phyloP scores from a whole-genome alignment of 257 asterid genomes.

The Buddleja alternifolia region DNA sequence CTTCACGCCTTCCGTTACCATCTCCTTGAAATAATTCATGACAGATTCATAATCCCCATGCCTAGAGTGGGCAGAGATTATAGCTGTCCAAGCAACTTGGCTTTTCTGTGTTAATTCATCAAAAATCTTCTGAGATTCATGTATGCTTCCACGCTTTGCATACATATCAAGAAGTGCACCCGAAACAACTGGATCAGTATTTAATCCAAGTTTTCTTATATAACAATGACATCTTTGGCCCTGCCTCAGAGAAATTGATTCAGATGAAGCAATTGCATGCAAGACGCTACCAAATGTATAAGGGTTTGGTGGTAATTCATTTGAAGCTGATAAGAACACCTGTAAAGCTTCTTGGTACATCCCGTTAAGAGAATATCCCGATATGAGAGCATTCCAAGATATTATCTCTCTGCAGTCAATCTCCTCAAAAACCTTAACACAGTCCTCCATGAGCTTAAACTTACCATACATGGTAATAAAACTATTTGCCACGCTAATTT shows the following conservation, averaged over 20 bases:
- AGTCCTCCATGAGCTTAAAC: conserved; percentile 55
- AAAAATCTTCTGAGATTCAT: conserved; percentile 69
- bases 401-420: conserved; percentile 57
- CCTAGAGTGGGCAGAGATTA: conserved; percentile 83
- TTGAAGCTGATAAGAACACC: conserved; percentile 49
- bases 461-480: conserved; percentile 92
- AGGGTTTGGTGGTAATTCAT: conserved; percentile 65
- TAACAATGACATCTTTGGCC: conserved; percentile 70
- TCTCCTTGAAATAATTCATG: conserved; percentile 63
- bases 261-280: conserved; percentile 83
- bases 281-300: conserved; percentile 86
- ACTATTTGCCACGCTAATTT: conserved; percentile 70
- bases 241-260: conserved; percentile 69
- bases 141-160: conserved; percentile 87
- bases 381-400: conserved; percentile 83
- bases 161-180: conserved; percentile 94
- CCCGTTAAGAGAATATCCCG: conserved; percentile 71
- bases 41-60: conserved; percentile 83
- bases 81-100: conserved; percentile 87
- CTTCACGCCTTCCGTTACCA: conserved; percentile 56
- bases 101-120: conserved; percentile 49
- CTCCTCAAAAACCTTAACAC: conserved; percentile 65
- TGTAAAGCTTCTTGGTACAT: conserved; percentile 78
- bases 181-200: conserved; percentile 57
- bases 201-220: conserved; percentile 62